A percentile compares a stretch with the other conserved stretches of the same genome.
These are phyloP conservation scores for Alternaria novae-zelandiae DNA, from an alignment of 2,329 filamentous ascomycete species.

Conservation along the genomic window DNA sequence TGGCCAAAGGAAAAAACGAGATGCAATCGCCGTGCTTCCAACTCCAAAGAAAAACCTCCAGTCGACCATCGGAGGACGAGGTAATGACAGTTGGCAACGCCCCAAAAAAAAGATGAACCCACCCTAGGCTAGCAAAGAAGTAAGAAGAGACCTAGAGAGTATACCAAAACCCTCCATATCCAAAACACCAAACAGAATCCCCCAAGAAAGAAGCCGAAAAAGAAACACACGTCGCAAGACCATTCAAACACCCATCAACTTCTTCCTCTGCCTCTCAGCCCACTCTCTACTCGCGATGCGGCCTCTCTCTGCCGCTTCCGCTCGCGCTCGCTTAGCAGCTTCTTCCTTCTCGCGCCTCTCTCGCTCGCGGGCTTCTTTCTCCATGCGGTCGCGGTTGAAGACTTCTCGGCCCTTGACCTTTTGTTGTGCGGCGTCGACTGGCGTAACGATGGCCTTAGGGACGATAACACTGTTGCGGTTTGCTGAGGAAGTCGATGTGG, in stretches of 20 bases:
- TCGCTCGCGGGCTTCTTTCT: conserved; percentile 50
- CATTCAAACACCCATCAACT: conserved; percentile 28
- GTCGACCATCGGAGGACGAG: conserved; percentile 6
- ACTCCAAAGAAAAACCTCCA: background rate
- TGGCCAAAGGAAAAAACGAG: background rate
- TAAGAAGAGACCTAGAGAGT: background rate
- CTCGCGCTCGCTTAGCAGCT: conserved; percentile 54
- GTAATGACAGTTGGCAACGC: background rate
- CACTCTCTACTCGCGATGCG: conserved; percentile 55
- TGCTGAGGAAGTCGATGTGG: conserved; percentile 28
- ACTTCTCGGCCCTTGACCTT: conserved; percentile 54
- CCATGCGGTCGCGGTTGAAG: conserved; percentile 53
- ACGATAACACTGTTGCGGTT: conserved; percentile 35
- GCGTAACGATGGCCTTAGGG: conserved; percentile 34
- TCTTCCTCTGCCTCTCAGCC: conserved; percentile 57
- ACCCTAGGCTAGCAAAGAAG: background rate
- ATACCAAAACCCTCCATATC: background rate
- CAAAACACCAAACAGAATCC: background rate
- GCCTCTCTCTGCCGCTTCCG: conserved; percentile 55
- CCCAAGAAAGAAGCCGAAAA: background rate
- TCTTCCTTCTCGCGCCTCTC: conserved; percentile 56
- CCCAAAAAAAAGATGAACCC: background rate
- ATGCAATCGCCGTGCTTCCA: background rate
- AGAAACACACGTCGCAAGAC: background rate
- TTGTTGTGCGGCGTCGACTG: conserved; percentile 39